Conservation (phyloP, 2,329 filamentous ascomycete genomes). For the Septoria linicola region DNA sequence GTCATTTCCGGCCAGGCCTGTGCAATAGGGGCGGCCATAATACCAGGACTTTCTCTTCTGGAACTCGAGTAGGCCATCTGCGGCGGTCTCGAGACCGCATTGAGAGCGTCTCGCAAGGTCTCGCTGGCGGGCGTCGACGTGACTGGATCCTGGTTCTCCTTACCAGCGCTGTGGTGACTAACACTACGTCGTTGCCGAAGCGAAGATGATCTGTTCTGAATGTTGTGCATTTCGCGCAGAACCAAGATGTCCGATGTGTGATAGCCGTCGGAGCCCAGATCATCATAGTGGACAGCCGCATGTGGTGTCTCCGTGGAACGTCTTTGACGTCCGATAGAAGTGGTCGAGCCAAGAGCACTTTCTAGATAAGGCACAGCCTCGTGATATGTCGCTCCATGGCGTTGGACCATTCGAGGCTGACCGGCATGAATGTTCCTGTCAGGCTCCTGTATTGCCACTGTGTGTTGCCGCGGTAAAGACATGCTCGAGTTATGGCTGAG, state of each 20-base stretch:
- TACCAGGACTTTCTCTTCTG: neutral
- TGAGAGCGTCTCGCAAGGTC: slow-evolving; percentile 21
- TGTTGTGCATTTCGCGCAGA: slow-evolving; percentile 3
- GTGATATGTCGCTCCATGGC: too few relatives aligned
- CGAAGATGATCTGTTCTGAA: neutral
- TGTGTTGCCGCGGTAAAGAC: neutral
- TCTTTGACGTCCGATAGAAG: neutral
- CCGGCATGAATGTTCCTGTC: too few relatives aligned
- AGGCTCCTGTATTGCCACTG: too few relatives aligned
- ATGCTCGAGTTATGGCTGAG: neutral
- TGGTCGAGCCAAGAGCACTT: slow-evolving; percentile 4
- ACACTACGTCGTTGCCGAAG: neutral
- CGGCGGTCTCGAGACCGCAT: neutral
- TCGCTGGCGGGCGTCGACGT: slow-evolving; percentile 26
- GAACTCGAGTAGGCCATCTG: neutral
- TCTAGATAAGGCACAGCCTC: neutral
- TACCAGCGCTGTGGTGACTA: neutral
- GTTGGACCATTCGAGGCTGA: too few relatives aligned
- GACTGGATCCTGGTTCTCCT: slow-evolving; percentile 24
- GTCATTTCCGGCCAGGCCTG: neutral
- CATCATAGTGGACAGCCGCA: neutral
- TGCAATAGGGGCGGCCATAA: neutral
- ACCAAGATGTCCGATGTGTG: slow-evolving; percentile 31
- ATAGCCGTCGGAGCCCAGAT: neutral
- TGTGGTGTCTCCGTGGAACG: neutral